Base-by-base conservation (phyloP, 495 filamentous ascomycete species). In the Poronia punctata region DNA sequence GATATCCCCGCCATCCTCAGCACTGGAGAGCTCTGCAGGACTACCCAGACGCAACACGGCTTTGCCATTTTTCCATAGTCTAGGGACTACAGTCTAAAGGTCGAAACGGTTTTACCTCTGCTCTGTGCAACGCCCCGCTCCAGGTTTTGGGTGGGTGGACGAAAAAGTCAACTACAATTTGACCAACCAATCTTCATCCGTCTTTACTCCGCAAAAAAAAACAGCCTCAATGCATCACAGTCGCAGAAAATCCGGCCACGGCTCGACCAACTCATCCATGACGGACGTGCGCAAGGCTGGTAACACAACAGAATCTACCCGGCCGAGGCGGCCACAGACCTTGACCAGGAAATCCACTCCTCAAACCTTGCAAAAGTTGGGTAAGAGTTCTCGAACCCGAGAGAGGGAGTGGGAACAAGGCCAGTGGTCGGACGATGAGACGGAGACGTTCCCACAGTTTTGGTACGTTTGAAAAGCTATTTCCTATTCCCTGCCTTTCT, bases 381-480 rank as follows among this genome's bases (percentile, higher is more conserved):
- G 64, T 23, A 68, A 61, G 45, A 68, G 50, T 37, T 58, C 61
- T 11, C 58, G 56, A 38, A 66, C 68, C 33, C 65, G 67, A 6
- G 68, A 71, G 43, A 57, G 53, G 45, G 62, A 68, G 31, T 56
- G 49, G 51, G 66, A 72, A 30, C 57, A 66, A n/a, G 62, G 65
- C 40, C 61, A 64, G 17, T 69, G 57, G 61, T 67, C 56, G 43
- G 67, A 68, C 6, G 66, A 71, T 36, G 69, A 70, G 52, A 47
- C 66, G 35, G 65, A 71, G 43, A 71, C 62, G 57, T 72, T 72
- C 39, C 69, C 69, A 11, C 64, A 69, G 54, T 71, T 62, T 34
- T 72, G 69, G 69, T 72, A 68, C 38, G 67, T 62, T 22, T 23
- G 15, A 22, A 35, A 19, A 15, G 15, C 29, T 33, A 37, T 33